Base-by-base conservation (phyloP, 345 rosid genomes). In the Noccaea caerulescens region DNA sequence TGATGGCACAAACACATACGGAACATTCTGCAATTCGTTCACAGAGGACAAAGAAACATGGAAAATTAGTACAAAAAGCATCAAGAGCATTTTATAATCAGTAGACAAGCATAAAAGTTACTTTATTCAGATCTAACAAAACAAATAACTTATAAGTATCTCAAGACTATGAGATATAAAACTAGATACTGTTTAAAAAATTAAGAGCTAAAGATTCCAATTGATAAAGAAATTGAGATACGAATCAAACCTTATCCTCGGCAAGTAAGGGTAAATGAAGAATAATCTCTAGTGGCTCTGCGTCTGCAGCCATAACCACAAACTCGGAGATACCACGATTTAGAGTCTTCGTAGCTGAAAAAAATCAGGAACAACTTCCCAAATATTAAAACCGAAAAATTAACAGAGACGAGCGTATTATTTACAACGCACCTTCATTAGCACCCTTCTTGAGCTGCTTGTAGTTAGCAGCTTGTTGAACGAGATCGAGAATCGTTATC, bases 371-470 rank as follows among this genome's bases (percentile, higher is more conserved):
- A 59, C 32, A 51, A 57, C 0, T 36, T 47, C n/a, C 10, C 7
- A 42, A 33, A 59, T 5, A 33, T 5, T 1, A 18, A 54, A 30
- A 4, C 3, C 0, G 0, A 13, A 42, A 47, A 47, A 16, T 47
- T 8, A 52, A 45, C 58, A 39, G 38, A 63, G n/a, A 5, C 3
- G 36, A 58, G 30, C 6, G 12, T 3, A 4, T n/a, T 5, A 56
- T 8, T 6, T 13, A 64, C 5, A 32, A 63, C 2, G 18, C 34
- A 76, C 96, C 98, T 89, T 94, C 99, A 66, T 94, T 94, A 18
- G 97, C 98, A 4, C 98, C 97, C 83, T 94, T 93, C 67, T 94
- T 94, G 69, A 94, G 99, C 77, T 94, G 99, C 86, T 89, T 91
- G 91, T 91, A 89, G 71, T 91, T 88, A 56, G 95, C 87, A 36